Percentiles rank a stretch among this genome's conserved stretches.
Conservation (phyloP, 441 rosid genomes). For the Pelargonium cotyledonis region DNA sequence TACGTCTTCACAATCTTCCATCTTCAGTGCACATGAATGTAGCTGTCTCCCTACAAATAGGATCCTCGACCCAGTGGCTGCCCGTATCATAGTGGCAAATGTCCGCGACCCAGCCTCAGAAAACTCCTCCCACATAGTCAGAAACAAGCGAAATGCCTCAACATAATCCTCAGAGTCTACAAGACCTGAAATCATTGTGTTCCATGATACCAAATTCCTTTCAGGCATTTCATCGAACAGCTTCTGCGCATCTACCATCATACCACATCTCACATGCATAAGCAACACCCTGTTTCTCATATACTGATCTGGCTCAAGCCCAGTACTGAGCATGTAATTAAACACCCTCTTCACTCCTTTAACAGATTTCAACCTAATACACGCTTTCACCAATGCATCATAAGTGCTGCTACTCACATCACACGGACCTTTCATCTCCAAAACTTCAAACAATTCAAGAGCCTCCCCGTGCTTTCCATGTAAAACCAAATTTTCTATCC, state of each 20-base stretch:
- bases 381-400: conserved; percentile 67
- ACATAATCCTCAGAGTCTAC: conserved; percentile 54
- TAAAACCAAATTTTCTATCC: conserved; percentile 66
- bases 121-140: conserved; percentile 66
- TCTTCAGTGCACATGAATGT: conserved; percentile 57
- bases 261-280: conserved; percentile 73
- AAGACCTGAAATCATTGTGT: conserved; percentile 49
- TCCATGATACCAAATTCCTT: conserved; percentile 65
- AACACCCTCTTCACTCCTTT: conserved; percentile 69
- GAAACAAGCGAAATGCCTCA: conserved; percentile 63
- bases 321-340: conserved; percentile 44
- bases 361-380: conserved; percentile 63
- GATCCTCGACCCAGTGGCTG: conserved; percentile 58
- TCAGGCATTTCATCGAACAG: conserved; percentile 78
- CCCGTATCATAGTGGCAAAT: conserved; percentile 55
- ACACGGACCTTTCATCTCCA: conserved; percentile 52
- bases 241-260: conserved; percentile 60
- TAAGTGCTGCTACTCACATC: conserved; percentile 49
- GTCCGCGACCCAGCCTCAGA: conserved; percentile 53
- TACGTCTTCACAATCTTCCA: conserved; percentile 38
- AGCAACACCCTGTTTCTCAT: conserved; percentile 63
- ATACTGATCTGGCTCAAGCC: conserved; percentile 51
- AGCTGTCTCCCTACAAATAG: conserved; percentile 56
- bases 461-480: conserved; percentile 52
- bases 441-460: conserved; percentile 69